Conservation (phyloP, 2,329 filamentous ascomycete species). For the Pseudocercospora pini-densiflorae region DNA sequence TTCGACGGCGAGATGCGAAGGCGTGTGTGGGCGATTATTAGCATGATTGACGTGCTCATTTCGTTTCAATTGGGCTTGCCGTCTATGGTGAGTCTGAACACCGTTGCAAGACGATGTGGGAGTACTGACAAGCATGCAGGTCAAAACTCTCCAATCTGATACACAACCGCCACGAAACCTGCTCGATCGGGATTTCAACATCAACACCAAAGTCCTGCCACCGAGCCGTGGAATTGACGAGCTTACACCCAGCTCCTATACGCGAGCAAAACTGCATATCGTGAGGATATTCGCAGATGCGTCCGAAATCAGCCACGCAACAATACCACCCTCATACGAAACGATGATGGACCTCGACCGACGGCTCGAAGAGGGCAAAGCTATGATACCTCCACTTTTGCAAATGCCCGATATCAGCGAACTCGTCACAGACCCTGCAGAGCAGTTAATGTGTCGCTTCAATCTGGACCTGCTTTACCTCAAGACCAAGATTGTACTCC, state of each 20-base stretch:
- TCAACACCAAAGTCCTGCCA: conserved; percentile 42
- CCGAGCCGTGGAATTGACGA: conserved; percentile 39
- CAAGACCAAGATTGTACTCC: conserved; percentile 58
- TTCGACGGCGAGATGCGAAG: conserved; percentile 54
- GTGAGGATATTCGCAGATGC: conserved; percentile 45
- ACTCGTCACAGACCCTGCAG: conserved; percentile 54
- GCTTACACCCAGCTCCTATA: conserved; percentile 43
- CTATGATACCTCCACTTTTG: conserved; percentile 42
- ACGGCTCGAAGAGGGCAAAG: conserved; percentile 42
- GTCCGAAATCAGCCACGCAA: conserved; percentile 45
- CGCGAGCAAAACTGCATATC: conserved; percentile 41
- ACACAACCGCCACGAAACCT: conserved; percentile 51
- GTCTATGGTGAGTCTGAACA: conserved; percentile 47
- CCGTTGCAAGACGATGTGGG: background rate
- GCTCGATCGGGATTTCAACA: conserved; percentile 50
- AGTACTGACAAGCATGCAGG: conserved; percentile 11
- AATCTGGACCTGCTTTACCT: conserved; percentile 58
- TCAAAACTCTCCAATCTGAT: conserved; percentile 45
- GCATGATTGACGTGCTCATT: conserved; percentile 52
- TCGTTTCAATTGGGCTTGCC: conserved; percentile 56
- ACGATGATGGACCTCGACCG: conserved; percentile 46
- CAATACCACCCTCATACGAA: conserved; percentile 42
- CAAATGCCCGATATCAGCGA: conserved; percentile 45
- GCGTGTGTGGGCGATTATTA: conserved; percentile 49
- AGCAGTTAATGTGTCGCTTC: conserved; percentile 58